Evolutionary conservation across 768 basidiomycete species (phyloP), one percentile per base, ranked within the genome.

Genomic region (Serpula lacrymans): DNA sequence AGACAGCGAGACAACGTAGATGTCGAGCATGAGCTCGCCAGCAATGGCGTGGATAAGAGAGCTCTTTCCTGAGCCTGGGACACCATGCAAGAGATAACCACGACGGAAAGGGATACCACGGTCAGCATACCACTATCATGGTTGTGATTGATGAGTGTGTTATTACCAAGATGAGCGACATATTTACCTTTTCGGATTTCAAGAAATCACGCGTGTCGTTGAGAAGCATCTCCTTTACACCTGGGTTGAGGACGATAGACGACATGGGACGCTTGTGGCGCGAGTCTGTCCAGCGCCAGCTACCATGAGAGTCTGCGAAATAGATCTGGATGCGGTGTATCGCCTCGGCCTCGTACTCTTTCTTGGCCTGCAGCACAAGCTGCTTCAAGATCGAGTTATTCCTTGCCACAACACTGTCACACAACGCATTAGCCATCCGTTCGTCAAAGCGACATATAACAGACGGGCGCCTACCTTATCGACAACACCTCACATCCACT

Each of bases 91-190:
- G 37, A 91, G 76, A 59, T 89, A 90, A 4, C 90, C 90, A 41
- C 90, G 78, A 40, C 90, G 84, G 77, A 88, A 92, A 22, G 90
- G 90, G 49, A 92, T 91, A 37, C 90, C 90, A 52, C 90, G 82
- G 61, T 90, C 86, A n/a, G 87, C 86, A 51, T 92, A 93, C 90
- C 90, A 92, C 80, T 88, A 47, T 27, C 18, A 37, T 12, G 25
- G 22, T 31, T 34, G 41, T 46, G 24, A 42, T 21, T 35, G 35
- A 26, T 24, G 17, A 47, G 25, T 29, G 45, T 4, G 42, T 38
- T 5, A 11, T 46, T 12, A 29, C 31, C 33, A 42, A 35, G 6
- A 40, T 24, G 25, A n/a, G 7, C 33, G 22, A 57, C 63, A 39
- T 55, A n/a, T n/a, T n/a, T n/a, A 76, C 85, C 75, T 87, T 88